phyloP scores from a whole-genome alignment of 495 filamentous ascomycete species.

The Aspergillus heteromorphus region DNA sequence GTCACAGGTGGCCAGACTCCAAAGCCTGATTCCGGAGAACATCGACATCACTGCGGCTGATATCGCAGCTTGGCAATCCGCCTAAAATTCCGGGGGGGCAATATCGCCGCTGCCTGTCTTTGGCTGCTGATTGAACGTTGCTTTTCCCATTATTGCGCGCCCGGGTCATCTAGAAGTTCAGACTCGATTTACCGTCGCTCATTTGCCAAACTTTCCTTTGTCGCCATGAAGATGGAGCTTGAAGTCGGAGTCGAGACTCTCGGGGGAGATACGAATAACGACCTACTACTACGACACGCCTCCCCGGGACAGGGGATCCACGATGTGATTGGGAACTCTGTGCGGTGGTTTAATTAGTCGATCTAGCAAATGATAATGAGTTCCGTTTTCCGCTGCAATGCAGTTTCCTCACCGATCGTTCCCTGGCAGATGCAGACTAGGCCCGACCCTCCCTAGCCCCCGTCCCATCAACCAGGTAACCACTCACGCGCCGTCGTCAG shows the following conservation, averaged over 20 bases:
- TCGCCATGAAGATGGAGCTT: background rate
- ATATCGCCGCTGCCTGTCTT: background rate
- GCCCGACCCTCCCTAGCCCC: no score
- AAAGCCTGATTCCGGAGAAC: conserved; percentile 30
- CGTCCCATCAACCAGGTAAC: no score
- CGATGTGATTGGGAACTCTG: no score
- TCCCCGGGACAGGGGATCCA: no score
- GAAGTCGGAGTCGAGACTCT: background rate
- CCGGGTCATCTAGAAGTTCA: background rate
- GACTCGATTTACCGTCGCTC: background rate
- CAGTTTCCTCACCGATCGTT: no score
- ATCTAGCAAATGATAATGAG: no score
- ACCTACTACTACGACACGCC: no score
- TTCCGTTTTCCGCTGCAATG: no score
- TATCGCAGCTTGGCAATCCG: conserved; percentile 31
- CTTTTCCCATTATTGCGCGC: background rate
- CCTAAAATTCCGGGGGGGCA: conserved; percentile 7
- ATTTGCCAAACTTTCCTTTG: background rate
- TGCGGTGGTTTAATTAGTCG: no score
- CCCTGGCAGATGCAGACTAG: no score
- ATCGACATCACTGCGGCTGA: conserved; percentile 33
- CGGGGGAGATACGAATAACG: background rate
- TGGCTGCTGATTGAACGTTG: background rate
- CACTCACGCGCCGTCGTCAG: no score
- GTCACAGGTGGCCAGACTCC: conserved; percentile 23